These are phyloP conservation scores for Cryphonectria parasitica DNA, from an alignment of 2,329 filamentous ascomycete genomes.

Conservation along the genomic window DNA sequence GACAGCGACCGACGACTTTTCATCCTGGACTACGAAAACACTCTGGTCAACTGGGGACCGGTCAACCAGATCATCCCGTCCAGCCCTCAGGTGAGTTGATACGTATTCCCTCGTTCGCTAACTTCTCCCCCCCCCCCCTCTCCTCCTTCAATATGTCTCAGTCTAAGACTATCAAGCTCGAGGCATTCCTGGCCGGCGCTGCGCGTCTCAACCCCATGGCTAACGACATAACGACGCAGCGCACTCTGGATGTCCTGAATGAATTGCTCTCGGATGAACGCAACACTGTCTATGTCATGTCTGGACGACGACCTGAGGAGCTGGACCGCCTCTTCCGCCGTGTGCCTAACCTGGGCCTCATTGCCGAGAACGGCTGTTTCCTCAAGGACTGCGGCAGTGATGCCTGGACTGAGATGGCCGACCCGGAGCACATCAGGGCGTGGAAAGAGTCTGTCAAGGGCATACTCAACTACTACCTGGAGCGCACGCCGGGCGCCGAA, in stretches of 20 bases:
- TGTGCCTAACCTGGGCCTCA: slow-evolving; percentile 82
- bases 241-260: slow-evolving; percentile 80
- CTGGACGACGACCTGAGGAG: slow-evolving; percentile 82
- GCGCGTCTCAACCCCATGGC: slow-evolving; percentile 8
- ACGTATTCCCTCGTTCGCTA: not conserved
- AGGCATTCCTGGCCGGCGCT: slow-evolving; percentile 13
- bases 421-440: slow-evolving; percentile 67
- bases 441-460: slow-evolving; percentile 86
- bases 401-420: slow-evolving; percentile 78
- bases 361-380: slow-evolving; percentile 95
- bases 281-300: slow-evolving; percentile 95
- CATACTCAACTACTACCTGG: slow-evolving; percentile 87
- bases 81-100: slow-evolving; percentile 64
- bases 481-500: slow-evolving; percentile 84
- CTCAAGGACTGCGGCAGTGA: slow-evolving; percentile 70
- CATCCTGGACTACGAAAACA: slow-evolving; percentile 92
- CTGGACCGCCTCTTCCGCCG: slow-evolving; percentile 84
- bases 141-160: not conserved
- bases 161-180: slow-evolving; percentile 6
- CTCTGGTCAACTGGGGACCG: slow-evolving; percentile 83
- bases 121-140: no score
- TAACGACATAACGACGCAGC: slow-evolving; percentile 46
- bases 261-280: slow-evolving; percentile 78
- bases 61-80: slow-evolving; percentile 83
- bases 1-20: slow-evolving; percentile 73